phyloP scores from a whole-genome alignment of 2,329 filamentous ascomycete species.

The Diaporthe ampelina region DNA sequence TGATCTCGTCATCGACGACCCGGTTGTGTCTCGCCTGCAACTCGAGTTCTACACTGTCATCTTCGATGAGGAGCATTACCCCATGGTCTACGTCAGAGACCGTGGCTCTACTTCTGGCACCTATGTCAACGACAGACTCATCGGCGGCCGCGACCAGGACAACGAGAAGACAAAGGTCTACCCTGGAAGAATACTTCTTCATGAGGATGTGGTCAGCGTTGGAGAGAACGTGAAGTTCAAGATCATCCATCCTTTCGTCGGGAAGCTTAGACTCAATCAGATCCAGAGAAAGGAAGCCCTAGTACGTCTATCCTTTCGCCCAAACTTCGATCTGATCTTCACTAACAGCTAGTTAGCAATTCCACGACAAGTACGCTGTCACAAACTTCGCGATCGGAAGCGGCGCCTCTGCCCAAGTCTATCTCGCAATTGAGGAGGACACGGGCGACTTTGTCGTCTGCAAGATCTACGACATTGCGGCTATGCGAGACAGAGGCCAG shows the following conservation, averaged over 20 bases:
- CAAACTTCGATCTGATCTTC: neutral
- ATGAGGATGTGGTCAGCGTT: conserved; percentile 64
- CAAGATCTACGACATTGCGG: conserved; percentile 71
- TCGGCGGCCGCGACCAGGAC: conserved; percentile 54
- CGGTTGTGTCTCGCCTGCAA: conserved; percentile 64
- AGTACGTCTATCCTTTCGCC: conserved; percentile 45
- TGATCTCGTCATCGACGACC: conserved; percentile 56
- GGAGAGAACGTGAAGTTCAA: conserved; percentile 53
- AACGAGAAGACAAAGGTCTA: conserved; percentile 48
- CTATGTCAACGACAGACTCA: conserved; percentile 61
- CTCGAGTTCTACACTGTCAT: conserved; percentile 69
- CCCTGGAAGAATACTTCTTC: conserved; percentile 61
- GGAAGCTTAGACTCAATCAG: conserved; percentile 42
- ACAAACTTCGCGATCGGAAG: conserved; percentile 64
- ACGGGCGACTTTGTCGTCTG: conserved; percentile 75
- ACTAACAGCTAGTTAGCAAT: conserved; percentile 53
- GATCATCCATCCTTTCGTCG: conserved; percentile 48
- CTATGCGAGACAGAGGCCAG: conserved; percentile 43
- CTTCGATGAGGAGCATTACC: conserved; percentile 57
- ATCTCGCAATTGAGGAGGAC: conserved; percentile 64
- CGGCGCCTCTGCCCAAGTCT: conserved; percentile 67
- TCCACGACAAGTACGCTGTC: conserved; percentile 63
- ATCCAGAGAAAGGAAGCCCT: conserved; percentile 52
- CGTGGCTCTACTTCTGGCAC: conserved; percentile 68
- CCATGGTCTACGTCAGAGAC: conserved; percentile 69